Conservation (phyloP, 75 land plant species). For the Cupressus sempervirens region DNA sequence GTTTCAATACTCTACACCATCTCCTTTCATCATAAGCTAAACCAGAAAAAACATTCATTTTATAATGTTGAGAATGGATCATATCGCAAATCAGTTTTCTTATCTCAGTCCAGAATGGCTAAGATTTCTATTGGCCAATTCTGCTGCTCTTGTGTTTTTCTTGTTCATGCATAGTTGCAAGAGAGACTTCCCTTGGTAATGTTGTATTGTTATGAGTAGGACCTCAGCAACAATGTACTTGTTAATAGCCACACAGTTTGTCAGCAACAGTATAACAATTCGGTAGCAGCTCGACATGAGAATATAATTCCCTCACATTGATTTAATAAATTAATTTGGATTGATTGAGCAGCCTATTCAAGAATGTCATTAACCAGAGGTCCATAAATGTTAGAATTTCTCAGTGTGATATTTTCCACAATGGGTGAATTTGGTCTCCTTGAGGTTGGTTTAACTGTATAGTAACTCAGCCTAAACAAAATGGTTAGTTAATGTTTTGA, state of each 20-base stretch:
- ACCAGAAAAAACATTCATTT: not conserved
- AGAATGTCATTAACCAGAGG: too few relatives aligned
- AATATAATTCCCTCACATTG: not conserved
- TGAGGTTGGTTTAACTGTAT: not conserved
- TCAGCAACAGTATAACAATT: too few relatives aligned
- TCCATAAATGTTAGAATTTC: not conserved
- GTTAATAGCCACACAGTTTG: not conserved
- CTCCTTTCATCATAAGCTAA: not conserved
- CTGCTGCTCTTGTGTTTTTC: not conserved
- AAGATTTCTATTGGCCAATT: not conserved
- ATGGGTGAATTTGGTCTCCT: not conserved
- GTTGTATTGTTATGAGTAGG: too few relatives aligned
- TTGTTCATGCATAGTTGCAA: too few relatives aligned
- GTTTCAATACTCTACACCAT: not conserved
- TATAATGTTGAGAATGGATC: not conserved
- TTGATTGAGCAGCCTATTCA: not conserved
- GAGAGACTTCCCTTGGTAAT: too few relatives aligned
- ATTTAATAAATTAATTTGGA: too few relatives aligned
- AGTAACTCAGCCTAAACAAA: too few relatives aligned
- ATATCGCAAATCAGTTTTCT: not conserved
- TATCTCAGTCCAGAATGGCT: not conserved
- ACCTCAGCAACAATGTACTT: not conserved
- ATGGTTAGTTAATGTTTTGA: too few relatives aligned
- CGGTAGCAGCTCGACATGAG: not conserved
- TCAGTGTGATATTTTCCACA: not conserved